Evolutionary conservation across 257 asterid genomes (phyloP).

Genomic region (Capsicum baccatum): DNA sequence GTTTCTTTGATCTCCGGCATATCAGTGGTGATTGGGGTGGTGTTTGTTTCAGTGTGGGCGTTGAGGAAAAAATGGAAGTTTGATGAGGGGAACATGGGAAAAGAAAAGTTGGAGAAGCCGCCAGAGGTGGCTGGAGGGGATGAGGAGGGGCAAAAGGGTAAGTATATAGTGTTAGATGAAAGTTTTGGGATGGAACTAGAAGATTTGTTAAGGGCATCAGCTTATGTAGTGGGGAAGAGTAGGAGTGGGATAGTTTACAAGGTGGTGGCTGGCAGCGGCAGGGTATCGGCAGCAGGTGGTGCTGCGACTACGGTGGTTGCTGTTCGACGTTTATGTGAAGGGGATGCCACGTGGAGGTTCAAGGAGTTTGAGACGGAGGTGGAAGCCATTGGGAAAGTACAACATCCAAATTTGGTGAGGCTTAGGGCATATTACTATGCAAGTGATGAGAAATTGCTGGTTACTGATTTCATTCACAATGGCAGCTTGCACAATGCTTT

Average conservation of each 20-base stretch:
- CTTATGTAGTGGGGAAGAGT: constrained; percentile 95
- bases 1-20: constrained; percentile 67
- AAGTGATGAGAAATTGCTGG: constrained; percentile 80
- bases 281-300: no score
- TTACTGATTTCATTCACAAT: constrained; percentile 75
- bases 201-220: constrained; percentile 96
- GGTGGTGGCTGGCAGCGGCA: constrained; percentile 73
- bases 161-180: constrained; percentile 63
- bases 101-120: constrained; percentile 40
- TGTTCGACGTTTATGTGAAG: constrained; percentile 91
- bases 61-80: constrained; percentile 33
- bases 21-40: constrained; percentile 57
- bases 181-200: constrained; percentile 84
- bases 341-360: constrained; percentile 64
- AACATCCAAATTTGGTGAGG: constrained; percentile 81
- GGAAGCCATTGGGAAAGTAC: constrained; percentile 74
- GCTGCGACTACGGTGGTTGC: constrained; percentile 47
- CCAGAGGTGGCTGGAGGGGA: constrained; percentile 40
- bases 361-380: constrained; percentile 89
- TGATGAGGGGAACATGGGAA: constrained; percentile 44
- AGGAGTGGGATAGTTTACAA: constrained; percentile 89
- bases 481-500: constrained; percentile 82
- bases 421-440: constrained; percentile 91
- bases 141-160: constrained; percentile 82
- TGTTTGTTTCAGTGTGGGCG: constrained; percentile 61